These are phyloP conservation scores for Boletus speciosus DNA, from an alignment of 768 basidiomycete species.

Conservation along the genomic window DNA sequence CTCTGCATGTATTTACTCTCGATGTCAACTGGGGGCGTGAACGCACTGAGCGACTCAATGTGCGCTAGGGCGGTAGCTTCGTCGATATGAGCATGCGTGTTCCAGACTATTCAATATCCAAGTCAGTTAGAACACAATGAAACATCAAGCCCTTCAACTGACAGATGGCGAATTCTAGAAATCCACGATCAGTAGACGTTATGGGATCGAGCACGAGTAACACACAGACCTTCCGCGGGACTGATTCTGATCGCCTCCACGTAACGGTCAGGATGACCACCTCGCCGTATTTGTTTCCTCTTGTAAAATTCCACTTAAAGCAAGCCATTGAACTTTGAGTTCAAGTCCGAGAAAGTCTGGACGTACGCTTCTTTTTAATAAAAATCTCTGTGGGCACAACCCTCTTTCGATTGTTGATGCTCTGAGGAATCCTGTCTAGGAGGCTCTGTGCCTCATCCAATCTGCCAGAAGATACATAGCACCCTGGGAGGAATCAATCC, in stretches of 20 bases:
- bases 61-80: slow-evolving; percentile 53
- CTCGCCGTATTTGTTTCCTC: slow-evolving; percentile 56
- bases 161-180: slow-evolving; percentile 69
- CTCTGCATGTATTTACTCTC: slow-evolving; percentile 26
- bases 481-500: slow-evolving; percentile 39
- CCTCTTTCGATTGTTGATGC: slow-evolving; percentile 61
- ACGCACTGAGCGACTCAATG: slow-evolving; percentile 47
- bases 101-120: slow-evolving; percentile 58
- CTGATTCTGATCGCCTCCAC: slow-evolving; percentile 59
- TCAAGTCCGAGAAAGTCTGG: neutral
- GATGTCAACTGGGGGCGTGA: slow-evolving; percentile 46
- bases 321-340: neutral
- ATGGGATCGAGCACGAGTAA: neutral
- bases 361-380: slow-evolving; percentile 72
- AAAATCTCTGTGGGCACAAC: slow-evolving; percentile 72
- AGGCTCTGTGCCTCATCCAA: slow-evolving; percentile 56
- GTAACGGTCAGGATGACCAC: slow-evolving; percentile 50
- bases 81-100: slow-evolving; percentile 62
- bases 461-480: slow-evolving; percentile 56
- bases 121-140: neutral
- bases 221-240: slow-evolving; percentile 59
- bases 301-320: slow-evolving; percentile 68
- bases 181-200: slow-evolving; percentile 1
- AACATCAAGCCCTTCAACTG: slow-evolving; percentile 24
- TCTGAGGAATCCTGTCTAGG: slow-evolving; percentile 56